Conservation (phyloP, 495 filamentous ascomycete genomes). For the Delitschia confertaspora region DNA sequence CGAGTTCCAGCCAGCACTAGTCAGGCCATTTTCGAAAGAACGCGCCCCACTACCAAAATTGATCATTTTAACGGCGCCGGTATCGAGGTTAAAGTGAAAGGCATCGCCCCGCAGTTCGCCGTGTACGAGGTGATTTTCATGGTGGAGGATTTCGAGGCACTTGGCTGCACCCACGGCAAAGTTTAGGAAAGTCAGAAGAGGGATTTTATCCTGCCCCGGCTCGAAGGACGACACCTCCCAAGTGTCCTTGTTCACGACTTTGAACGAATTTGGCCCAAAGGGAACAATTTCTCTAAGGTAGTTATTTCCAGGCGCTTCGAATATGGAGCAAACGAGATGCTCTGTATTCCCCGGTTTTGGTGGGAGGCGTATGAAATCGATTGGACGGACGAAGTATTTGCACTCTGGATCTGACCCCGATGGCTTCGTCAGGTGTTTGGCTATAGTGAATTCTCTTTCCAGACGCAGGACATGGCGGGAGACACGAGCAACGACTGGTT, state of each 20-base stretch:
- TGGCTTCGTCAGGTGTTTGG: no score
- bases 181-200: slow-evolving; percentile 67
- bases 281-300: slow-evolving; percentile 60
- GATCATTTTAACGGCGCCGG: slow-evolving; percentile 62
- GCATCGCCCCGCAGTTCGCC: slow-evolving; percentile 82
- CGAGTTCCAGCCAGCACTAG: slow-evolving; percentile 72
- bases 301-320: slow-evolving; percentile 68
- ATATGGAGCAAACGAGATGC: slow-evolving; percentile 63
- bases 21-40: slow-evolving; percentile 80
- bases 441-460: slow-evolving; percentile 75
- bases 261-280: slow-evolving; percentile 59
- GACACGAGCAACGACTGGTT: slow-evolving; percentile 60
- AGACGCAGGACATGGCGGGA: slow-evolving; percentile 71
- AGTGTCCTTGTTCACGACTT: slow-evolving; percentile 18
- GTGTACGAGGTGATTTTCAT: slow-evolving; percentile 72
- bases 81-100: slow-evolving; percentile 68
- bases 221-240: slow-evolving; percentile 28
- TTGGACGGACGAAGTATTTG: slow-evolving; percentile 62
- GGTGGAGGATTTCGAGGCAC: slow-evolving; percentile 77
- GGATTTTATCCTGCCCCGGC: slow-evolving; percentile 49
- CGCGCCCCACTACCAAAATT: slow-evolving; percentile 76
- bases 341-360: slow-evolving; percentile 54
- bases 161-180: slow-evolving; percentile 81
- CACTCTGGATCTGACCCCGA: slow-evolving; percentile 67
- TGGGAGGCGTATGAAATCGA: slow-evolving; percentile 62